A percentile compares a stretch with the other conserved stretches of the same genome.
These are phyloP conservation scores for Toxoplasma gondii DNA, from an alignment of 169 alveolate species.

Conservation along the genomic window DNA sequence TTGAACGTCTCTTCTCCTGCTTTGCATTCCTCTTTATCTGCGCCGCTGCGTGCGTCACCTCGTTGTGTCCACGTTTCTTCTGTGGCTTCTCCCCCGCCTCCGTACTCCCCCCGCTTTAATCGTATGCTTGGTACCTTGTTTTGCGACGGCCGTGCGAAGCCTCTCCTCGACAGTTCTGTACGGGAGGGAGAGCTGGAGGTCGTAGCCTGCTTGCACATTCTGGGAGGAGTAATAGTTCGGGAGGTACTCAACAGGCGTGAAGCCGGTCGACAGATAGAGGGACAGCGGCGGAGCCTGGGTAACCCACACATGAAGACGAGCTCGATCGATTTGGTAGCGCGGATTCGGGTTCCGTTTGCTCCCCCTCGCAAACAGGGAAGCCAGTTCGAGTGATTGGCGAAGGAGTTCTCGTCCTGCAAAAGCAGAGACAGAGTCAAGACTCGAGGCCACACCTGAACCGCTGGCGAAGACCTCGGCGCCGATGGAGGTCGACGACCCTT, in stretches of 20 bases:
- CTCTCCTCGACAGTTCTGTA: slow-evolving; percentile 37
- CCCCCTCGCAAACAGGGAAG: slow-evolving; percentile 15
- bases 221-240: slow-evolving; percentile 21
- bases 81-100: too few species aligned
- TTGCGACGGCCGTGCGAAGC: background rate
- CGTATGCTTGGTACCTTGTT: background rate
- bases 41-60: too few species aligned
- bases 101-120: too few species aligned
- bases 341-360: slow-evolving; percentile 1
- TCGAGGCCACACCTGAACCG: background rate
- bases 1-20: too few species aligned
- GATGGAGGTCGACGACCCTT: too few species aligned
- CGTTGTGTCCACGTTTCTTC: too few species aligned
- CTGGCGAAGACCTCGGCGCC: too few species aligned
- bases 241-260: background rate
- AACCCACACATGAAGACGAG: slow-evolving; percentile 49
- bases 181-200: slow-evolving; percentile 38
- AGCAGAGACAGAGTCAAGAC: background rate
- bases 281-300: slow-evolving; percentile 33
- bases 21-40: too few species aligned
- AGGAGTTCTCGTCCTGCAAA: slow-evolving; percentile 15
- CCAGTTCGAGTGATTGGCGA: background rate
- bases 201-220: slow-evolving; percentile 4
- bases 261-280: slow-evolving; percentile 40
- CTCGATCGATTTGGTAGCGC: background rate